Evolutionary conservation across 805 yeast species (phyloP), one percentile per base, ranked within the genome.

Genomic region (Ogataea corticis): DNA sequence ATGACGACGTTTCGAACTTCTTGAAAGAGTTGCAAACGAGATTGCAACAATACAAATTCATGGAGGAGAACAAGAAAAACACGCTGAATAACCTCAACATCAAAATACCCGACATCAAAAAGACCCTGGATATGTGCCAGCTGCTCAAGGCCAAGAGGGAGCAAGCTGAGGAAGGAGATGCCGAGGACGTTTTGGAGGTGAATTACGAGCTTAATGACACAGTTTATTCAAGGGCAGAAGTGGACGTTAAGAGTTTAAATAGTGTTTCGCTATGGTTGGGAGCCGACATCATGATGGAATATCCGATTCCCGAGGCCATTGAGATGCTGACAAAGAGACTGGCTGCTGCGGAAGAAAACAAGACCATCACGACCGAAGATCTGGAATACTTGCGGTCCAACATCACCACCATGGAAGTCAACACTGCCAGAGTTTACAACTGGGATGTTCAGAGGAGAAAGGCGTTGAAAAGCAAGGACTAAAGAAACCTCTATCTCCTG

Each of bases 361-460:
- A 81, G 55, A 62, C 68, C 18, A 71, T 75, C 35, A 85, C 95
- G 30, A 80, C 87, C 54, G 96, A 87, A 52, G 99, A 89, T 62
- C 75, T 87, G 49, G 96, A 87, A 58, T 90, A 82, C 54, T 73
- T 84, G 50, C 79, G 94, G 52, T 94, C 87, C 54, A 90, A 90
- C 57, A 91, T 92, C 51, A 94, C 99, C 13, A 92, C 97, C 3
- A 88, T 94, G 91, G 98, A 94, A 66, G 99, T 94, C 41, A 94
- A 94, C 62, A 89, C 96, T 14, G 97, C 99, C 1, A 77, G 99
- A 53, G 75, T 87, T 62, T 87, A 87, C 62, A 87, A 87, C 58
- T 87, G 92, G 91, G 95, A 86, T 61, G 92, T 87, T 9, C 87
- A 84, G 59, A 76, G 87, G 67, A 79, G 91, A 65, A 84, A 71